Conservation (phyloP, 192 early-diverging fungal species). For the Fimicolochytrium jonesii region DNA sequence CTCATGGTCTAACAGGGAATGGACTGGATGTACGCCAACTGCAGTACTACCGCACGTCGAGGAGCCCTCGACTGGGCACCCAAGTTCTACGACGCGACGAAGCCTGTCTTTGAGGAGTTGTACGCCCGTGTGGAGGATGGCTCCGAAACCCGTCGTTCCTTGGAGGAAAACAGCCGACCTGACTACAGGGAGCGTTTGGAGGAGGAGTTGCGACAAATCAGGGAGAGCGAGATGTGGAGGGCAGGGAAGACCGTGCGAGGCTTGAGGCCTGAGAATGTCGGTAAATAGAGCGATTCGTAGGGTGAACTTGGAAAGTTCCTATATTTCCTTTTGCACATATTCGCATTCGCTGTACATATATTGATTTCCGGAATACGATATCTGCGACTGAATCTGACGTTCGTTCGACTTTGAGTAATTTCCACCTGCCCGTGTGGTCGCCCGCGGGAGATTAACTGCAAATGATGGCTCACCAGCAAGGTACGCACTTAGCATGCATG, state of each 20-base stretch:
- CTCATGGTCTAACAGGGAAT: constrained; percentile 69
- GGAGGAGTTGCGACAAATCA: constrained; percentile 84
- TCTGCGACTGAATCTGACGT: too few species aligned
- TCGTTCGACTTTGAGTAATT: too few species aligned
- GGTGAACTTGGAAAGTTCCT: too few species aligned
- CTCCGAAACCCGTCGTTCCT: constrained; percentile 75
- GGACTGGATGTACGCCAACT: constrained; percentile 99
- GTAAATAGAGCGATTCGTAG: too few species aligned
- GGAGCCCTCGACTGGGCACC: constrained; percentile 97
- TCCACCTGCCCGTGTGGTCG: too few species aligned
- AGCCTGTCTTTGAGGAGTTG: constrained; percentile 77
- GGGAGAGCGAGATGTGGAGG: constrained; percentile 89
- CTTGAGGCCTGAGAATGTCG: constrained; percentile 82
- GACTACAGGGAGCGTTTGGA: constrained; percentile 94
- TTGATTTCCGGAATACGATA: too few species aligned
- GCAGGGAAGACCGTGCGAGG: constrained; percentile 81
- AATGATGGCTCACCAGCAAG: too few species aligned
- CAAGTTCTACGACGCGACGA: constrained; percentile 85
- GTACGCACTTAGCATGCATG: too few species aligned
- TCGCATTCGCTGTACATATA: too few species aligned
- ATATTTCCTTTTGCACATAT: too few species aligned
- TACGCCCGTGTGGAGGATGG: constrained; percentile 86
- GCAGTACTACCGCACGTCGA: constrained; percentile 92
- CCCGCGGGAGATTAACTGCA: too few species aligned
- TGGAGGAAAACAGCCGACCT: constrained; percentile 82